Evolutionary conservation across 2,329 filamentous ascomycete genomes (phyloP), one percentile per base, ranked within the genome.

Genomic region (Penicillium sp.): DNA sequence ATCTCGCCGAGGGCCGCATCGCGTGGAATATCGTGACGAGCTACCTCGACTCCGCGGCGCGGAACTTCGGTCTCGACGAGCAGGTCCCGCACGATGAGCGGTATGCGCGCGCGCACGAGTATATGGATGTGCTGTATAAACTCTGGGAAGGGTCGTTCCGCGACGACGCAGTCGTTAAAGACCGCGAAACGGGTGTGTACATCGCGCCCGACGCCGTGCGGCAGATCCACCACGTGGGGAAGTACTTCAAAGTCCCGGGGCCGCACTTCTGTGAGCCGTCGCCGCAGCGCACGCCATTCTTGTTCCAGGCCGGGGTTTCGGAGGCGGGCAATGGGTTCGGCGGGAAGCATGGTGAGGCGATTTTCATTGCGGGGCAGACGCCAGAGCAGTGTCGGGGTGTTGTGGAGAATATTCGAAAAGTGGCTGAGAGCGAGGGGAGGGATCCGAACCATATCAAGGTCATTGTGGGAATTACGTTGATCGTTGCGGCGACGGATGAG

Each of bases 61-160:
- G 78, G n/a, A 82, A 82, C 13, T 79, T 81, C 63, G 82, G 82
- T 0, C 69, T 81, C 0, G 69, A 79, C 15, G 74, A 77, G n/a
- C 78, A 81, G 59, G 73, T 83, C 35, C 75, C 81, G 58, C 82
- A 84, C 61, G 82, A 84, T 52, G 79, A 83, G 71, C 76, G 82
- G 11, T 84, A 84, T 66, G 73, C 70, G 4, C 80, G 81, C 19
- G 81, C 81, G 0, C 77, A 84, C 51, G 82, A 84, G 64, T 83
- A 83, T 58, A 70, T 82, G 55, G 70, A 79, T n/a, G 75, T 81
- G 7, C 69, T 73, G 1, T 80, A 81, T 58, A 82, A 83, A 66
- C 74, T 85, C 0, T 85, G 82, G 82, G 83, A 86, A 69, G 81
- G 79, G 0, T 83, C 79, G 6, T 86, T 83, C 83, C 73, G 79